Evolutionary conservation across 2,329 filamentous ascomycete genomes (phyloP).

Genomic region (Calonectria pseudoturangicola): DNA sequence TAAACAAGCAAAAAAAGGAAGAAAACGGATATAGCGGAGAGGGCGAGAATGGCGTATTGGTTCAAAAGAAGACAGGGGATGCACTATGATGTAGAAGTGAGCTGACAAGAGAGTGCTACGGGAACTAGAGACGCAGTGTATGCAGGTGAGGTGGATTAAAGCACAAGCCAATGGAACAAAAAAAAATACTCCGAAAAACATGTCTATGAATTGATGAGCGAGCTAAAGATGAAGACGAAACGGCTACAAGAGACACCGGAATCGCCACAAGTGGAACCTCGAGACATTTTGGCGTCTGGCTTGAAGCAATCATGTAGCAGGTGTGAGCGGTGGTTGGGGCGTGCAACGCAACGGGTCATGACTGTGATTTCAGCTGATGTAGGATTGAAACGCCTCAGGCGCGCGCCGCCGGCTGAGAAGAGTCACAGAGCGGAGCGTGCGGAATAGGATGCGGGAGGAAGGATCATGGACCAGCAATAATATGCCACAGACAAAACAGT

Average conservation of each 20-base stretch:
- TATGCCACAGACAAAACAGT: slow-evolving; percentile 19
- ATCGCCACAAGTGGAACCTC: background rate
- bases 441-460: slow-evolving; percentile 1
- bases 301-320: background rate
- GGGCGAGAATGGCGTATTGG: slow-evolving; percentile 36
- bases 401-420: background rate
- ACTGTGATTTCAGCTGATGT: slow-evolving; percentile 1
- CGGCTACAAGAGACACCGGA: background rate
- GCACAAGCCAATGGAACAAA: slow-evolving; percentile 43
- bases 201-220: slow-evolving; percentile 17
- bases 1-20: slow-evolving; percentile 41
- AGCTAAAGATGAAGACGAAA: background rate
- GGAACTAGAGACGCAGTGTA: slow-evolving; percentile 35
- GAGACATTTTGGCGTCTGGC: background rate
- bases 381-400: slow-evolving; percentile 18
- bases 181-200: slow-evolving; percentile 34
- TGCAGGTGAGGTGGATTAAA: slow-evolving; percentile 38
- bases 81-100: slow-evolving; percentile 48
- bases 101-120: slow-evolving; percentile 37
- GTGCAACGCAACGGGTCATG: background rate
- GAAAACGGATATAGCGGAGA: slow-evolving; percentile 36
- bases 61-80: slow-evolving; percentile 48
- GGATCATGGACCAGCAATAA: slow-evolving; percentile 3
- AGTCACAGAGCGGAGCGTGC: slow-evolving; percentile 20
- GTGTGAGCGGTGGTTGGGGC: background rate